These are phyloP conservation scores for Microdochium nivale DNA, from an alignment of 2,329 filamentous ascomycete genomes.

Conservation along the genomic window DNA sequence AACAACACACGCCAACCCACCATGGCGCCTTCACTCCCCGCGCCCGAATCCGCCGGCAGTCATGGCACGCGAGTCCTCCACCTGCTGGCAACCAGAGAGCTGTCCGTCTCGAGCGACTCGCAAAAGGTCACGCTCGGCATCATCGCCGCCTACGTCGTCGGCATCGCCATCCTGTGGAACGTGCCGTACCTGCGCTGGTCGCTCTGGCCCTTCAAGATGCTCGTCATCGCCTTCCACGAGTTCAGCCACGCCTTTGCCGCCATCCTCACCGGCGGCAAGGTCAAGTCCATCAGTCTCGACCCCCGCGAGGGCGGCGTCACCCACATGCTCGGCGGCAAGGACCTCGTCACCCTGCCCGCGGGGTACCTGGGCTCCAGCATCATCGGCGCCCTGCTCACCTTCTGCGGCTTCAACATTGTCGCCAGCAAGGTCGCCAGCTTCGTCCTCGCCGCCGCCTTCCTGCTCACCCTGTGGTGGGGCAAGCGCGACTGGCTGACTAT, in stretches of 20 bases:
- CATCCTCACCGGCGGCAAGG: constrained; percentile 62
- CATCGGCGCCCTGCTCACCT: constrained; percentile 69
- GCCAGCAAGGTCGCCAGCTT: constrained; percentile 73
- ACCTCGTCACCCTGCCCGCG: constrained; percentile 63
- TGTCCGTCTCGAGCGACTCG: constrained; percentile 53
- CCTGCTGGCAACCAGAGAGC: constrained; percentile 37
- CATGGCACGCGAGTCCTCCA: no score
- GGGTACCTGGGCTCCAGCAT: constrained; percentile 71
- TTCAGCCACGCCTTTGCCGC: constrained; percentile 69
- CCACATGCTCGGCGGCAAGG: constrained; percentile 64
- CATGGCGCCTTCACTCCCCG: not conserved
- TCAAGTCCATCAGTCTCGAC: constrained; percentile 67
- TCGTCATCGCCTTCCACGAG: constrained; percentile 77
- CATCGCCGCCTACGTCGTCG: constrained; percentile 63
- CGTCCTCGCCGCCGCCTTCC: constrained; percentile 62
- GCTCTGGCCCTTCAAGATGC: constrained; percentile 82
- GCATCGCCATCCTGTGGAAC: constrained; percentile 73
- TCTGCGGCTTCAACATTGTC: constrained; percentile 75
- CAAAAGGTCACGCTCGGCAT: constrained; percentile 64
- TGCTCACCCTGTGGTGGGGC: constrained; percentile 78
- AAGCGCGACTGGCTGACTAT: constrained; percentile 72
- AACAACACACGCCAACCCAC: not conserved
- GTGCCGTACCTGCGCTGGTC: constrained; percentile 66
- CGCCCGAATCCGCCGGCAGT: constrained; percentile 2
- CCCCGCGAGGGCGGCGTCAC: constrained; percentile 72